Evolutionary conservation across 371 early-diverging fungal genomes (phyloP), one percentile per base, ranked within the genome.

Genomic region (Mucor velutinosus): DNA sequence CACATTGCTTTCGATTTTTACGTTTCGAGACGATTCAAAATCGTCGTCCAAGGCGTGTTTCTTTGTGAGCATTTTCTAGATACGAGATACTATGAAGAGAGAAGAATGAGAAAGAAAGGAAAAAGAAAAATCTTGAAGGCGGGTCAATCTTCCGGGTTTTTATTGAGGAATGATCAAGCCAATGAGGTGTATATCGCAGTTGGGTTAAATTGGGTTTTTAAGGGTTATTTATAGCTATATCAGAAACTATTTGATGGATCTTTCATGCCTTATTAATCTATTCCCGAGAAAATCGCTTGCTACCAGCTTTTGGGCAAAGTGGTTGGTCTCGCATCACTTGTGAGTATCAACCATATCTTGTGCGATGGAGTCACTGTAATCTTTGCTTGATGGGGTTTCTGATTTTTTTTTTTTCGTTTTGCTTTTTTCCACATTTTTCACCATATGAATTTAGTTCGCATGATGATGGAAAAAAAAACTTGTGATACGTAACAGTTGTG

Each of bases 1-100:
- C 11, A 89, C 86, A 58, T 81, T 79, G 56, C 75, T 69, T 43
- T 77, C 70, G 2, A 81, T 76, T 53, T 66, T 65, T 7, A 73
- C 73, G 62, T 69, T 60, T 41, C 69, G 57, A 32, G 60, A 65
- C 12, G 65, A 62, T 29, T 61, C 68, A 8, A 67, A 65, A 58
- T 72, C 68, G 53, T 72, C 72, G 25, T 72, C 68, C 19, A 65
- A 53, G 39, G 33, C 59, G n/a, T 56, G 23, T 58, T 67, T 61
- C 47, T 62, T 67, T n/a, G 55, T 55, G 30, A 55, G 55, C 55
- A 55, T 55, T 55, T 49, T 4, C n/a, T 49, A n/a, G 15, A 43
- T n/a, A 14, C 15, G 45, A 43, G n/a, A 43, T n/a, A 17, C 17
- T 17, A 43, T 17, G n/a, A 17, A 17, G 49, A 49, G 3, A 1